phyloP scores from a whole-genome alignment of 2,329 filamentous ascomycete genomes.

The Colletotrichum godetiae region DNA sequence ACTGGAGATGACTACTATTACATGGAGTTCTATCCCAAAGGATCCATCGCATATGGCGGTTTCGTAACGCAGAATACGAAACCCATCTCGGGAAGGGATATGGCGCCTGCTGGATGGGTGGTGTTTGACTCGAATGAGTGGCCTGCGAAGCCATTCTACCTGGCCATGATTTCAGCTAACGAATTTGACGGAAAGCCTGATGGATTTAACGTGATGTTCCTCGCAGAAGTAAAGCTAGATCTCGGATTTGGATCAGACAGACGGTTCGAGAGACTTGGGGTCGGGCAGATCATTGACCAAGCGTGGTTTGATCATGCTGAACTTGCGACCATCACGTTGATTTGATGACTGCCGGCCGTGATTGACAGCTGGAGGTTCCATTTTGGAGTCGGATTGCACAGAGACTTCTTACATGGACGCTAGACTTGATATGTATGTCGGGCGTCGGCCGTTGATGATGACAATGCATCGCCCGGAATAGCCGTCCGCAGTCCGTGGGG shows the following conservation, averaged over 20 bases:
- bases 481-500: no score
- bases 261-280: not conserved
- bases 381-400: not conserved
- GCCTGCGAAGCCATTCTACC: not conserved
- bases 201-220: not conserved
- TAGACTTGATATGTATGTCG: not conserved
- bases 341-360: not conserved
- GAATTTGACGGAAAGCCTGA: not conserved
- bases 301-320: not conserved
- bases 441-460: not conserved
- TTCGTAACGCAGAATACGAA: not conserved
- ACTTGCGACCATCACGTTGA: not conserved
- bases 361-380: not conserved
- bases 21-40: not conserved
- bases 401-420: not conserved
- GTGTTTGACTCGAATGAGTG: not conserved
- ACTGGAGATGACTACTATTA: not conserved
- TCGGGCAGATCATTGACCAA: not conserved
- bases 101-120: not conserved
- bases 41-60: not conserved
- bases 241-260: not conserved
- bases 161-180: not conserved
- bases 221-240: not conserved
- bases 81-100: not conserved
- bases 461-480: no score